phyloP scores from a whole-genome alignment of 768 basidiomycete species.

The Termitomyces sp. region DNA sequence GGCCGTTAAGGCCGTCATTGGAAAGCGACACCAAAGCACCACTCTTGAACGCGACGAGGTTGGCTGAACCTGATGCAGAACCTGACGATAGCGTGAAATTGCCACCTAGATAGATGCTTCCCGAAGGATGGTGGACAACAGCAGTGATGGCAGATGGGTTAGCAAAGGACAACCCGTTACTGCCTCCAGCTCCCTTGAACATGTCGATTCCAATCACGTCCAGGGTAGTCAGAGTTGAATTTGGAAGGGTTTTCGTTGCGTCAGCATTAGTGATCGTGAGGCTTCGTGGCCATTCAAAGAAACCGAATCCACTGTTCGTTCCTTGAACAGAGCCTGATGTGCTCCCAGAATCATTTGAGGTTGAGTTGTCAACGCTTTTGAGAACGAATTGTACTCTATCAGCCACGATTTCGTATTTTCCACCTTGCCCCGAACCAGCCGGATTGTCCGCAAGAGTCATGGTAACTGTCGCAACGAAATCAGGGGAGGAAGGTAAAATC shows the following conservation, averaged over 20 bases:
- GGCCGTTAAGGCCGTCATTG: slow-evolving; percentile 75
- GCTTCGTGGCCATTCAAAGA: slow-evolving; percentile 83
- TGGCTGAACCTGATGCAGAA: slow-evolving; percentile 54
- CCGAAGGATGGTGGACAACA: slow-evolving; percentile 65
- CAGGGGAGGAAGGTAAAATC: slow-evolving; percentile 68
- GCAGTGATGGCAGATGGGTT: slow-evolving; percentile 44
- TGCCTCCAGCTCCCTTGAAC: slow-evolving; percentile 57
- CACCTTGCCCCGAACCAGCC: slow-evolving; percentile 57
- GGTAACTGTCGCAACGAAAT: slow-evolving; percentile 72
- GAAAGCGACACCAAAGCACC: slow-evolving; percentile 54
- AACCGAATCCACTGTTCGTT: slow-evolving; percentile 65
- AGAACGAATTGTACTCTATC: slow-evolving; percentile 82
- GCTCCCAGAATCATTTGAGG: slow-evolving; percentile 29
- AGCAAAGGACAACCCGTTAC: slow-evolving; percentile 33
- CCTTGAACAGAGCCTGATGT: slow-evolving; percentile 29
- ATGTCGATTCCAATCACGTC: slow-evolving; percentile 65
- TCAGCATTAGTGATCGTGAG: slow-evolving; percentile 41
- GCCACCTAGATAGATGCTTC: slow-evolving; percentile 73
- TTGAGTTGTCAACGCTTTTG: slow-evolving; percentile 53
- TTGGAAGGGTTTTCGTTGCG: slow-evolving; percentile 61
- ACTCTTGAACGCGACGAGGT: slow-evolving; percentile 71
- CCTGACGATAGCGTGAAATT: slow-evolving; percentile 64
- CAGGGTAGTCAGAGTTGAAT: slow-evolving; percentile 65
- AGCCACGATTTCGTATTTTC: slow-evolving; percentile 81
- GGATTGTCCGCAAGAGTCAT: slow-evolving; percentile 74